Evolutionary conservation across 2,329 filamentous ascomycete species (phyloP), one percentile per base, ranked within the genome.

Genomic region (Botryotinia globosa): DNA sequence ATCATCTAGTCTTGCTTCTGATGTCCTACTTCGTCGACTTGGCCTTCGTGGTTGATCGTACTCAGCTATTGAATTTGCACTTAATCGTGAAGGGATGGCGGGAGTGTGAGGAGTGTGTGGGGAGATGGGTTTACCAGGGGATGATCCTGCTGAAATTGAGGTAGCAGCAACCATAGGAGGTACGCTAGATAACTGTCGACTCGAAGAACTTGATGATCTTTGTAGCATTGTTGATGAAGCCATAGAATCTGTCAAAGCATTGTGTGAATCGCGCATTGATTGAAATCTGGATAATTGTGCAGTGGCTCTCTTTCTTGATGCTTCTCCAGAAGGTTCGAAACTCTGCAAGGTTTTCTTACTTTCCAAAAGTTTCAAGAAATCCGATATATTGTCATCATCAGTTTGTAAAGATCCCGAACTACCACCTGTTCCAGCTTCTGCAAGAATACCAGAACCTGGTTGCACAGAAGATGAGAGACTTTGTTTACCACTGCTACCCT

Each of bases 31-130:
- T 22, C 75, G 76, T 51, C 74, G 72, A 71, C 74, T 76, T 14
- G 73, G 73, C 73, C 76, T 73, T 25, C 76, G 77, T 69, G 78
- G 79, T 67, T 81, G 80, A 45, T 80, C 77, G 78, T 94, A 92
- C 76, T 93, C 91, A 61, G 90, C 90, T 74, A 96, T 93, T 69
- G 93, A 96, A 79, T 97, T 94, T 75, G 96, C 94, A 79, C 94
- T 97, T 34, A 99, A 84, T n/a, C 96, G 89, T 12, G 94, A 98
- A 32, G 95, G 95, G 42, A 98, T 94, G 18, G 94, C 94, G 6
- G 96, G 96, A 0, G 94, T 97, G 79, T 98, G 94, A 1, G 94
- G 94, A 0, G 93, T 97, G 79, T 95, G 94, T 16, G 92, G 94
- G 4, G 94, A 97, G 29, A 97, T 88, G 0, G 94, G 93, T 78